Base-by-base conservation (phyloP, 768 basidiomycete genomes). In the Pisolithus orientalis region DNA sequence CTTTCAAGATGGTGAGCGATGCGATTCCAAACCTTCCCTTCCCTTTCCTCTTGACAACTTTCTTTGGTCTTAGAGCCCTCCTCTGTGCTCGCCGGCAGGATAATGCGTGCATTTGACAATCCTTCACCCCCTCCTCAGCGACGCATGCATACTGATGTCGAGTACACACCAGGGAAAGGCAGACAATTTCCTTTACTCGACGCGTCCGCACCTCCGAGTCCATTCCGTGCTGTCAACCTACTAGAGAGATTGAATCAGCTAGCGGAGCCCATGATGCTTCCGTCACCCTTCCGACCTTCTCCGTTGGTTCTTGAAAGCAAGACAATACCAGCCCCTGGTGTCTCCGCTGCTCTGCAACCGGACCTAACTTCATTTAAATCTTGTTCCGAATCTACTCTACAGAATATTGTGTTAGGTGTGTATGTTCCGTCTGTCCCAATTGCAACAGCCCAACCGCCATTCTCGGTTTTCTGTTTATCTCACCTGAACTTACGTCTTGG, bases 91-190 rank as follows among this genome's bases (percentile, higher is more conserved):
- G 88, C 84, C 31, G 79, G 72, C 55, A 81, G 70, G 66, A 79
- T 90, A 44, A 75, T 84, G 43, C 76, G 80, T 47, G 87, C 88
- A 48, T 78, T 80, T 52, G 82, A 81, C 59, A 90, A 90, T 59
- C 88, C 88, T 16, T 90, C 87, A 16, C 87, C 87, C 16, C 80
- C 80, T 5, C 80, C 80, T 28, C 60, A 49, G 39, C 58, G 58
- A 44, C 57, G 47, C 42, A 57, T 57, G 17, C 52, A 58, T 34
- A 49, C 60, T 39, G 53, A 58, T 16, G 29, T 50, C 2, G 44
- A 53, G 52, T 63, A 58, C 43, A 39, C 54, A 3, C 56, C 58
- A 24, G 59, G 52, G 51, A 57, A 54, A 53, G 50, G 57, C 5
- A 53, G 57, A 10, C 61, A 47, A 29, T 63, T 61, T 37, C 53